A percentile compares a stretch with the other conserved stretches of the same genome.
Evolutionary conservation across 2,329 filamentous ascomycete species (phyloP).

Genomic region (Pyrenophora seminiperda): DNA sequence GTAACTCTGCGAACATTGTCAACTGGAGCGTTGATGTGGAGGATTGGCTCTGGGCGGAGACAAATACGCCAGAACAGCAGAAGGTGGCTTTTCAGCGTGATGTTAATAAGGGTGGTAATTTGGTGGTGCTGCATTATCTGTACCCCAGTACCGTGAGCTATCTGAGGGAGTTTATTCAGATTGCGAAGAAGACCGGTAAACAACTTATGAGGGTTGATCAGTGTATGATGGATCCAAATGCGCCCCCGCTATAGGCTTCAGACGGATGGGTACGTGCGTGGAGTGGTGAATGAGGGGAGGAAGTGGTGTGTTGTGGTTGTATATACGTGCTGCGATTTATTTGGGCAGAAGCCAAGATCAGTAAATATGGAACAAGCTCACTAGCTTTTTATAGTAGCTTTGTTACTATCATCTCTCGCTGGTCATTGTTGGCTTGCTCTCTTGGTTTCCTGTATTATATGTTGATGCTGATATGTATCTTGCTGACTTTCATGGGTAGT

Average conservation of each 20-base stretch:
- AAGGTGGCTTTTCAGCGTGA: slow-evolving; percentile 68
- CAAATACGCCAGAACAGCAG: slow-evolving; percentile 68
- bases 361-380: too few relatives aligned
- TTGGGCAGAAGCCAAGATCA: too few relatives aligned
- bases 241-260: slow-evolving; percentile 49
- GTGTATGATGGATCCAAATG: slow-evolving; percentile 67
- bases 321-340: too few relatives aligned
- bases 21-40: slow-evolving; percentile 74
- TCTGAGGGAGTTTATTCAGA: slow-evolving; percentile 66
- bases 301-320: too few relatives aligned
- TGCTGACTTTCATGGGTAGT: too few relatives aligned
- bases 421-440: too few relatives aligned
- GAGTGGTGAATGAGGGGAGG: neutral
- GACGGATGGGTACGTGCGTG: neutral
- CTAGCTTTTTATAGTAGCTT: too few relatives aligned
- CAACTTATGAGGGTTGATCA: slow-evolving; percentile 70
- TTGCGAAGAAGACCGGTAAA: slow-evolving; percentile 68
- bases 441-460: too few relatives aligned
- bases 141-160: slow-evolving; percentile 68
- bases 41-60: slow-evolving; percentile 71
- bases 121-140: slow-evolving; percentile 73
- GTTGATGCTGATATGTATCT: too few relatives aligned
- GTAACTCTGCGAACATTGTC: slow-evolving; percentile 61
- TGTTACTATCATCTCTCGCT: too few relatives aligned
- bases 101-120: slow-evolving; percentile 64